Percentiles rank a stretch among this genome's conserved stretches.
Conservation (phyloP, 2,329 filamentous ascomycete genomes). For the Diaporthe sp. region DNA sequence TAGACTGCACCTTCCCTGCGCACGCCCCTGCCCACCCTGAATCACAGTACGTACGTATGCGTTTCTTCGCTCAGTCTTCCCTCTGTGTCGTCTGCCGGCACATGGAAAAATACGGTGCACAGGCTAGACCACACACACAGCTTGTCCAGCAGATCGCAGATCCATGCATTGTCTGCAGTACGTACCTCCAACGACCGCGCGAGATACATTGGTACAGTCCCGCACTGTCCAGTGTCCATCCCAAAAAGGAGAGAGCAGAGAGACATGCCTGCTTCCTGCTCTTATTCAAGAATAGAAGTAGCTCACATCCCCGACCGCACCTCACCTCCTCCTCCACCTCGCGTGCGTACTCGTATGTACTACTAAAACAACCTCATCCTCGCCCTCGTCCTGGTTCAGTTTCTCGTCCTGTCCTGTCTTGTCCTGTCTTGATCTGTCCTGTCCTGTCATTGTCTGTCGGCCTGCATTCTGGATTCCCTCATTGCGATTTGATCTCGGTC, state of each 20-base stretch:
- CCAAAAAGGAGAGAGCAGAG: constrained; percentile 11
- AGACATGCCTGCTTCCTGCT: not conserved
- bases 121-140: not conserved
- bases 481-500: constrained; percentile 23
- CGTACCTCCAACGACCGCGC: not conserved
- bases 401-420: not conserved
- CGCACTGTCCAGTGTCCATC: constrained; percentile 22
- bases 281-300: constrained; percentile 20
- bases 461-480: constrained; percentile 6
- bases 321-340: constrained; percentile 13
- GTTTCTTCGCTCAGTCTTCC: not conserved
- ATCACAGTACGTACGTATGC: constrained; percentile 16
- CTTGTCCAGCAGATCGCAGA: constrained; percentile 21
- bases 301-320: constrained; percentile 25
- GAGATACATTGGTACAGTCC: constrained; percentile 12
- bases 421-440: not conserved
- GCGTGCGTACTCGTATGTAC: constrained; percentile 19
- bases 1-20: constrained; percentile 2
- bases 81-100: not conserved
- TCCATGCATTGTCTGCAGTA: constrained; percentile 29
- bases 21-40: constrained; percentile 22
- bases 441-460: constrained; percentile 23
- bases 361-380: constrained; percentile 25
- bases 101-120: constrained; percentile 5
- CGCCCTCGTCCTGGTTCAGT: constrained; percentile 2